Base-by-base conservation (phyloP, 129 eudicot species). In the Pittosporum tobira region DNA sequence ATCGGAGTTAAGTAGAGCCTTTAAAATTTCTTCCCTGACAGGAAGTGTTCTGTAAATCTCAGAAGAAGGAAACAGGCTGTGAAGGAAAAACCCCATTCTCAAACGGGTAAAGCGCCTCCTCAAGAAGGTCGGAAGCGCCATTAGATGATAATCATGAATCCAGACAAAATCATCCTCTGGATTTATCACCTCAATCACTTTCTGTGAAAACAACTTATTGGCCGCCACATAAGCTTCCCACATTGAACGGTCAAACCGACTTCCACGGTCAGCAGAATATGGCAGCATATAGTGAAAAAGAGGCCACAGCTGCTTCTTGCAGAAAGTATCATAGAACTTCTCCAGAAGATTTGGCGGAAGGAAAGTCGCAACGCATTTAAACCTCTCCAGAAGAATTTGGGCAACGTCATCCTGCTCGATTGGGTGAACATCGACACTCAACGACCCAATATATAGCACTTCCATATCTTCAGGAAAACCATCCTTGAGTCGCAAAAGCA, bases 381-480 rank as follows among this genome's bases (percentile, higher is more conserved):
- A 65, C 20, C 47, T 65, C 28, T 65, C 70, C 70, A 65, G 46
- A 28, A 65, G 36, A 54, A 65, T 7, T 5, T 65, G 62, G 1
- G 62, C 48, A 20, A 65, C 62, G 21, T 65, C 63, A 29, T 65
- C 71, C 31, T 65, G 62, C 24, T 65, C 71, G 31, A 26, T 65
- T 0, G 26, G 56, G 15, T 54, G 42, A 12, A 65, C 62, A 7
- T 53, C 71, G 21, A 65, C 46, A 46, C 71, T 54, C 61, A 65
- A 46, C 1, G 62, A 65, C 45, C 71, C 62, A 44, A 65, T 40
- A 27, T 53, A 65, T 10, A 51, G 61, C 2, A 54, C 46, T 54
- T 54, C 71, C 62, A 66, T 54, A 28, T 64, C 77, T 55, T 71
- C 67, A 3, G 71, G 66, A 25, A 71, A 49, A 27, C 77, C 77